Base-by-base conservation (phyloP, 2,329 filamentous ascomycete species). In the Pseudogymnoascus sp. region DNA sequence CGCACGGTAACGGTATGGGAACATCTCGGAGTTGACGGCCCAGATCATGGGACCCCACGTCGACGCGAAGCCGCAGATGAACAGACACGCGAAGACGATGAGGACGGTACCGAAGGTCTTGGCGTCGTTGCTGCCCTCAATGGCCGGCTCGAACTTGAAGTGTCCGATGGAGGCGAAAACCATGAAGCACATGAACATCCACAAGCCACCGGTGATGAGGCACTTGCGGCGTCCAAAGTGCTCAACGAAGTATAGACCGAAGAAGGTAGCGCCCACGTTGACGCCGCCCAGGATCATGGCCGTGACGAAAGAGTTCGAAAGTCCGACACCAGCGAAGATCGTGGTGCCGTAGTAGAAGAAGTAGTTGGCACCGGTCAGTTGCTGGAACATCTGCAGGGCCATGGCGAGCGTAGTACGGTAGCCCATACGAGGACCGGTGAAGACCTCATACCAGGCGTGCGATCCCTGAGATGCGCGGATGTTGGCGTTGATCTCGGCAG, bases 41-140 rank as follows among this genome's bases (percentile, higher is more conserved):
- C 88, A 90, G 4, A 85, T 79, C 60, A 89, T 84, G 0, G 87
- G 87, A 11, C 87, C 88, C 86, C 86, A 90, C 2, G 86, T 89
- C 50, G 78, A 73, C 26, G 88, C 88, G 68, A 90, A 92, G 1
- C 84, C 87, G 59, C 85, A 82, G 63, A 91, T 91, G 75, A 90
- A 91, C 78, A 91, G 83, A 74, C 85, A 89, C 2, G 88, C 85
- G 62, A 88, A 84, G 8, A 89, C 84, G 67, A 91, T 89, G 82
- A 91, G 87, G 65, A 87, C 81, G 5, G 85, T 83, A 10, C 88
- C 88, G 11, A 74, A 72, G 67, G 77, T 81, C 37, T 72, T 71
- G 4, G 74, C 73, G 0, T 79, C 81, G 53, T 79, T 69, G 43
- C 75, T 68, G 7, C 73, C 74, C 12, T 37, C 26, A 0, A 61